phyloP scores from a whole-genome alignment of 2,329 filamentous ascomycete genomes.

The Cladosporium velox region DNA sequence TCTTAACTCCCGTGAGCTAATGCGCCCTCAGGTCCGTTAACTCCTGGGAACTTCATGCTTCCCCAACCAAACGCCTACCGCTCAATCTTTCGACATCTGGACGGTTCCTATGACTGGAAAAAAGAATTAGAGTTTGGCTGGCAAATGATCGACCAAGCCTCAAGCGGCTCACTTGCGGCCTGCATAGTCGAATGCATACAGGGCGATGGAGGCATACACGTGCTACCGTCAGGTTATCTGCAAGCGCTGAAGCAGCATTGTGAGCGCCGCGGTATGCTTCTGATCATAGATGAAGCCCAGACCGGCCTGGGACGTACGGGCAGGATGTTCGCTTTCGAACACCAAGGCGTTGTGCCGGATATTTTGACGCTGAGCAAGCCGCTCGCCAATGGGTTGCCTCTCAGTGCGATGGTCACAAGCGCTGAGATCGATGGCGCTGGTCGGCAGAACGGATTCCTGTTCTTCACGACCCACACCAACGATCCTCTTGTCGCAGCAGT shows the following conservation, averaged over 20 bases:
- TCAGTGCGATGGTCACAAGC: conserved; percentile 34
- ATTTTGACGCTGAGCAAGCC: conserved; percentile 46
- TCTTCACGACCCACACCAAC: conserved; percentile 37
- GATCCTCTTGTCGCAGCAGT: conserved; percentile 36
- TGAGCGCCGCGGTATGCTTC: conserved; percentile 56
- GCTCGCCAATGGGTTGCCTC: conserved; percentile 35
- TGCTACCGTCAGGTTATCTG: conserved; percentile 61
- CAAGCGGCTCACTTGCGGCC: conserved; percentile 63
- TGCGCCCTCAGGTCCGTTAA: conserved; percentile 39
- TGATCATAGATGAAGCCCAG: conserved; percentile 64
- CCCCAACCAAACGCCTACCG: conserved; percentile 64
- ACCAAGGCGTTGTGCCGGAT: conserved; percentile 53
- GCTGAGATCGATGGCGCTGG: conserved; percentile 27
- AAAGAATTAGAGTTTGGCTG: conserved; percentile 66
- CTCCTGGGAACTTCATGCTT: conserved; percentile 60
- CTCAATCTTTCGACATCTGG: conserved; percentile 59
- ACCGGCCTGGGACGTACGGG: conserved; percentile 60
- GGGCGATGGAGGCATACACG: conserved; percentile 62
- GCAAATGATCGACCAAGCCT: conserved; percentile 60
- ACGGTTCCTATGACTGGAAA: conserved; percentile 66
- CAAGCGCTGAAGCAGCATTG: conserved; percentile 57
- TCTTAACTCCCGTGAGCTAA: neutral
- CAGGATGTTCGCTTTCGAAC: conserved; percentile 60
- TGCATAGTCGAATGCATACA: conserved; percentile 64
- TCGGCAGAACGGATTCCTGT: conserved; percentile 32